Conservation (phyloP, 83 land plant species). For the Isoetes engelmannii region DNA sequence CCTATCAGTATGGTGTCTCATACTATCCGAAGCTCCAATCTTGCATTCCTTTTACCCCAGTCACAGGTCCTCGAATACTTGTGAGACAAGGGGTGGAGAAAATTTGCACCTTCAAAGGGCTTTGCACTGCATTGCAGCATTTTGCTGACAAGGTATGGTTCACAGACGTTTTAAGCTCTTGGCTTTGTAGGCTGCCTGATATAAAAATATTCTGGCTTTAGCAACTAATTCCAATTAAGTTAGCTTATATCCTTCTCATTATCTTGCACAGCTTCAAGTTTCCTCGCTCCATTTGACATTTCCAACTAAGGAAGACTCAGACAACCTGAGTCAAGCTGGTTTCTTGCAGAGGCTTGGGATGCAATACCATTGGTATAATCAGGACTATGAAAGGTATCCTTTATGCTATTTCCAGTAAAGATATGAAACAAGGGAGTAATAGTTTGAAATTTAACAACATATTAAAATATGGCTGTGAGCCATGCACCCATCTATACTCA, state of each 20-base stretch:
- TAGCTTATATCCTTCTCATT: background rate
- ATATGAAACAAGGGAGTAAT: background rate
- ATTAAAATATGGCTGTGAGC: too few relatives aligned
- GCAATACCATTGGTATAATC: conserved; percentile 97
- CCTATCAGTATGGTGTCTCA: conserved; percentile 62
- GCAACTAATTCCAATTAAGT: background rate
- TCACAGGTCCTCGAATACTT: conserved; percentile 86
- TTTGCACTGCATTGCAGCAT: conserved; percentile 60
- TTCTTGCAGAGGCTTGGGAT: conserved; percentile 87
- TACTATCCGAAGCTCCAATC: conserved; percentile 94
- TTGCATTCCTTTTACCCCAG: conserved; percentile 96
- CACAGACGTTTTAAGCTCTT: background rate
- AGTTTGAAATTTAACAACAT: background rate
- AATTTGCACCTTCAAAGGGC: conserved; percentile 60
- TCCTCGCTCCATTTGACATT: conserved; percentile 91
- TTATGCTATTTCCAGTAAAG: background rate
- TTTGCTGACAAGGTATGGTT: conserved; percentile 58
- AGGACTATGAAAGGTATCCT: conserved; percentile 58
- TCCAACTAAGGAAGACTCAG: conserved; percentile 69
- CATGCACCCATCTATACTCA: too few relatives aligned
- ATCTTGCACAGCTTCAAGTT: conserved; percentile 53
- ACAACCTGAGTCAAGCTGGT: conserved; percentile 46
- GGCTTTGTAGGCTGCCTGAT: too few relatives aligned
- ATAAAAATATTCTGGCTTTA: too few relatives aligned
- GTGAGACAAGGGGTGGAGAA: conserved; percentile 50